Conservation (phyloP, 177 flowering plant species). For the Tripterygium wilfordii region DNA sequence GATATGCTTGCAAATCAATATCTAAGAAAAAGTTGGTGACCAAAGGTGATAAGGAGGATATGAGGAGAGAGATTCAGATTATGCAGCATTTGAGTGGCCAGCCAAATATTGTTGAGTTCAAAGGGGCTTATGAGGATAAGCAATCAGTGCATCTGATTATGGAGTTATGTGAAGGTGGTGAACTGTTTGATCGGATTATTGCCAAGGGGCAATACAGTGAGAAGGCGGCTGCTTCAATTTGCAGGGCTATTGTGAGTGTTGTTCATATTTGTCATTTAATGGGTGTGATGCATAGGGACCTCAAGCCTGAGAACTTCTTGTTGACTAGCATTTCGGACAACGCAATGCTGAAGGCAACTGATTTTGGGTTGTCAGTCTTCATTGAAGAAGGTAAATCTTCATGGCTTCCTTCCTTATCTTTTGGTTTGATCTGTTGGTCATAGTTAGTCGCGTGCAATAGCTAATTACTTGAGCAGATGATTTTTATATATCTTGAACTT, state of each 20-base stretch:
- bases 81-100: slow-evolving; percentile 92
- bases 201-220: slow-evolving; percentile 89
- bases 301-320: slow-evolving; percentile 96
- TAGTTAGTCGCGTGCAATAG: no score
- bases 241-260: slow-evolving; percentile 75
- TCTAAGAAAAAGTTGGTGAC: slow-evolving; percentile 70
- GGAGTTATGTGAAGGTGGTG: slow-evolving; percentile 92
- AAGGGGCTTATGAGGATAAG: slow-evolving; percentile 89
- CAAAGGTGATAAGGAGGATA: slow-evolving; percentile 78
- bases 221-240: slow-evolving; percentile 72
- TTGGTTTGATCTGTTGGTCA: not conserved
- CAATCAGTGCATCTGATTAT: slow-evolving; percentile 72
- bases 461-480: not conserved
- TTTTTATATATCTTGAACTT: not conserved
- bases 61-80: slow-evolving; percentile 84
- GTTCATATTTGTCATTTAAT: slow-evolving; percentile 87
- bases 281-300: slow-evolving; percentile 97
- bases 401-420: not conserved
- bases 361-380: slow-evolving; percentile 92
- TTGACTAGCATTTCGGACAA: slow-evolving; percentile 61
- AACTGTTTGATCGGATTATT: slow-evolving; percentile 86
- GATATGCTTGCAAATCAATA: slow-evolving; percentile 85
- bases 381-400: slow-evolving; percentile 71
- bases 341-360: slow-evolving; percentile 79
- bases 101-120: slow-evolving; percentile 79